These are phyloP conservation scores for Amanita phalloides DNA, from an alignment of 768 basidiomycete species.

Conservation along the genomic window DNA sequence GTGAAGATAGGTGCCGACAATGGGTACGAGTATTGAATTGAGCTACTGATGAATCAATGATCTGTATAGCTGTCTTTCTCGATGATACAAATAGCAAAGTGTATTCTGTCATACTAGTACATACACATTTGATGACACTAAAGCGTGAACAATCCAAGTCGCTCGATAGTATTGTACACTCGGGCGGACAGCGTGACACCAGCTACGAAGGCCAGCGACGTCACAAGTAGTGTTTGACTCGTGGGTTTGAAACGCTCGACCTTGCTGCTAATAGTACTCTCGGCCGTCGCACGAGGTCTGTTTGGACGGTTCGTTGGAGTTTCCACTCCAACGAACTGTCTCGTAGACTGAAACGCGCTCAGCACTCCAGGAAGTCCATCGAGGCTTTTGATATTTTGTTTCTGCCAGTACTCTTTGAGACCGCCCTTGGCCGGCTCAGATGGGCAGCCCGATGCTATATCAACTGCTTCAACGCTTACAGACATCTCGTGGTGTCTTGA, in stretches of 20 bases:
- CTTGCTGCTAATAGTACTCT: too few species aligned
- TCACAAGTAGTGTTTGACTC: not conserved
- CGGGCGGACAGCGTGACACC: not conserved
- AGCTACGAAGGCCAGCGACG: not conserved
- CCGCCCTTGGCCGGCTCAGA: slow-evolving; percentile 23
- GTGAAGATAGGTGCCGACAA: slow-evolving; percentile 22
- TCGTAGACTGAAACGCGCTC: not conserved
- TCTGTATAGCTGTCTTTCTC: too few species aligned
- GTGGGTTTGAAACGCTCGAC: not conserved
- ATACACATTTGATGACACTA: not conserved
- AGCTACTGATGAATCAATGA: not conserved
- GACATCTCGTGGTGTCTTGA: slow-evolving; percentile 37
- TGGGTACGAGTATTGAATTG: slow-evolving; percentile 17
- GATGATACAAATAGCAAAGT: too few species aligned
- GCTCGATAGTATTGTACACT: not conserved
- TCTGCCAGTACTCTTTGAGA: slow-evolving; percentile 45
- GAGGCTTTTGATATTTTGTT: slow-evolving; percentile 37
- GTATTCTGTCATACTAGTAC: too few species aligned
- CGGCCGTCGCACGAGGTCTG: not conserved
- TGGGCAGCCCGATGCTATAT: slow-evolving; percentile 13
- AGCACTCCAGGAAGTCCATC: slow-evolving; percentile 40
- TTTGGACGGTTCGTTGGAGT: not conserved
- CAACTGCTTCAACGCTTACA: slow-evolving; percentile 30
- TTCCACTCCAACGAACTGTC: not conserved
- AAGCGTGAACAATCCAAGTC: not conserved